phyloP scores from a whole-genome alignment of 2,329 filamentous ascomycete genomes.

The Apiospora kogelbergensis region DNA sequence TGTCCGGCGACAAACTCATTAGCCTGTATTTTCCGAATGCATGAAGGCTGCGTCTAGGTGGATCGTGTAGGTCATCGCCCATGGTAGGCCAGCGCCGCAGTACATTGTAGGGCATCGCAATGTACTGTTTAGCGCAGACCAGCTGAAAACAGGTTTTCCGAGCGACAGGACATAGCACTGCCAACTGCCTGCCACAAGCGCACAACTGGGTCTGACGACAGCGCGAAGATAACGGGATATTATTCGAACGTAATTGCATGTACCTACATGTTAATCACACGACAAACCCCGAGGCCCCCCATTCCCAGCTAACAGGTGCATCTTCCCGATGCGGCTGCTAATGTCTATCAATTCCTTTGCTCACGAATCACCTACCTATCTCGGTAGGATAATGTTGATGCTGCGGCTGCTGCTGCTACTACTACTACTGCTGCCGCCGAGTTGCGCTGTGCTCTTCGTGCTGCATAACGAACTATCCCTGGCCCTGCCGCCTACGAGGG shows the following conservation, averaged over 20 bases:
- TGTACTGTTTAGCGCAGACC: background rate
- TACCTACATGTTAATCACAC: background rate
- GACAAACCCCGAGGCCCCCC: background rate
- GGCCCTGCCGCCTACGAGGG: background rate
- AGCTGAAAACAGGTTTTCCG: slow-evolving; percentile 1
- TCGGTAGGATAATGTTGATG: background rate
- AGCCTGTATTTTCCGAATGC: slow-evolving; percentile 1
- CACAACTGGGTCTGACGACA: background rate
- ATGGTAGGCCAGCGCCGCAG: background rate
- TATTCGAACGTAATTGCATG: background rate
- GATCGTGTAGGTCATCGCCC: background rate
- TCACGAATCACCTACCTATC: background rate
- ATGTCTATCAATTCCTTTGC: background rate
- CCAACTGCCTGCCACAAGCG: background rate
- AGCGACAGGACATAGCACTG: background rate
- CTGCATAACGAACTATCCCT: background rate
- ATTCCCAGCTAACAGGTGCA: background rate
- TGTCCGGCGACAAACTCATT: background rate
- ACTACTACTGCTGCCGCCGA: background rate
- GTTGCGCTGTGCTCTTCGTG: background rate
- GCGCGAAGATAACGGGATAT: background rate
- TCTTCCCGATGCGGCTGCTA: background rate
- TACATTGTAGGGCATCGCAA: background rate
- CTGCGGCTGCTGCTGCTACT: background rate
- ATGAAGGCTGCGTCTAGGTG: background rate